Conservation (phyloP, 2,329 filamentous ascomycete genomes). For the Colletotrichum aenigma region DNA sequence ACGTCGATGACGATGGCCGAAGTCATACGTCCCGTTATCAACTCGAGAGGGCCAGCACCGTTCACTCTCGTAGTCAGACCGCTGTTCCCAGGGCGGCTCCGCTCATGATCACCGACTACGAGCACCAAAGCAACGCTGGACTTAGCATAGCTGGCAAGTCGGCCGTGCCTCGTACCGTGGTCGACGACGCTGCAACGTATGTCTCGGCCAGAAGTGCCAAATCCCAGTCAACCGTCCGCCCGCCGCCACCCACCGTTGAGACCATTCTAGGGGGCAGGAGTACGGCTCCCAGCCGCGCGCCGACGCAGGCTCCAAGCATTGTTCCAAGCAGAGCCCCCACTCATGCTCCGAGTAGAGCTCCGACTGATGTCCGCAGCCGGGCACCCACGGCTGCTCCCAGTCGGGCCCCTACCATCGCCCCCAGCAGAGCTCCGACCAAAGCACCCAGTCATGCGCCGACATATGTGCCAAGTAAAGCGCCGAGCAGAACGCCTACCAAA, state of each 20-base stretch:
- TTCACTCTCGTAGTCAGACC: constrained; percentile 47
- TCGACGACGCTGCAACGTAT: constrained; percentile 44
- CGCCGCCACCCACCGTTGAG: constrained; percentile 28
- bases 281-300: constrained; percentile 30
- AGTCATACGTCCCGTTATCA: constrained; percentile 44
- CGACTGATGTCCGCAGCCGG: neutral
- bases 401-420: neutral
- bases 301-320: constrained; percentile 6
- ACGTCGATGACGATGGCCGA: constrained; percentile 42
- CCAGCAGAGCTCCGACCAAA: neutral
- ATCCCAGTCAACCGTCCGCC: constrained; percentile 38
- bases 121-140: constrained; percentile 43
- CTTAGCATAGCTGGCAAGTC: constrained; percentile 35
- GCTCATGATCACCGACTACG: constrained; percentile 43
- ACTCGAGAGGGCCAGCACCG: constrained; percentile 29
- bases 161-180: neutral
- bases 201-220: constrained; percentile 46
- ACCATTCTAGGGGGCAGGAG: constrained; percentile 34
- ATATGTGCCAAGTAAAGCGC: neutral
- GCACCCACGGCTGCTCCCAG: neutral
- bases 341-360: neutral
- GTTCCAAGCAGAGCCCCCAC: neutral
- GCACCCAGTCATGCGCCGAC: neutral
- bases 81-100: constrained; percentile 35
- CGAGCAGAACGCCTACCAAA: constrained; percentile 8